Evolutionary conservation across 2,329 filamentous ascomycete species (phyloP), one percentile per base, ranked within the genome.

Genomic region (Phaeosphaeria sp.): DNA sequence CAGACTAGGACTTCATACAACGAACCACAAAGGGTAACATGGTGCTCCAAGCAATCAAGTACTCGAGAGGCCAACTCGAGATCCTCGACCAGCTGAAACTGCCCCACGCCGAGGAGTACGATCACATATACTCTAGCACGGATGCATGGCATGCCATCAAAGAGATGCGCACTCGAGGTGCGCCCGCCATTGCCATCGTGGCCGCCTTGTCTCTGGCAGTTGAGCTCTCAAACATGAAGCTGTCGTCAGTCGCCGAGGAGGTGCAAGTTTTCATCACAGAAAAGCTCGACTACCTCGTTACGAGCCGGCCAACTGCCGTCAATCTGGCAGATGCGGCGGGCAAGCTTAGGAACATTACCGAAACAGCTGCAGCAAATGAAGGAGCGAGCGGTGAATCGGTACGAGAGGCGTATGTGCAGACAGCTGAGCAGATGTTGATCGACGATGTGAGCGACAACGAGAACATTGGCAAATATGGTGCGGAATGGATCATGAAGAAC

Each of bases 161-260:
- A 68, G 85, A 90, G 17, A 95, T 95, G 91, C 87, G 91, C 69
- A 92, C 82, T 53, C 83, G 87, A 51, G 90, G 92, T 42, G 95
- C 95, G 5, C 95, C 95, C 0, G 95, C 95, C 46, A 99, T 99
- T 76, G 95, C 95, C 45, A 98, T 99, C 64, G 95, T 99, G n/a
- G 95, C 95, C 21, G 91, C 91, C 20, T 85, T 99, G 33, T 89
- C 91, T 2, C 86, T 97, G 36, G 93, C 93, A 1, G 91, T 97
- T 8, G 94, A 98, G 76, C 79, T 98, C 8, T 82, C 87, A 50
- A 85, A 86, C 7, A 84, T 84, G 57, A 82, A 81, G 63, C 66
- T 83, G 6, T 79, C 85, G 1, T 61, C 78, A 33, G 77, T 81
- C 3, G 83, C 86, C 0, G 87, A 90, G 48, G 85, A 90, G 49